Evolutionary conservation across 2,329 filamentous ascomycete species (phyloP).

Genomic region (Colletotrichum sp.): DNA sequence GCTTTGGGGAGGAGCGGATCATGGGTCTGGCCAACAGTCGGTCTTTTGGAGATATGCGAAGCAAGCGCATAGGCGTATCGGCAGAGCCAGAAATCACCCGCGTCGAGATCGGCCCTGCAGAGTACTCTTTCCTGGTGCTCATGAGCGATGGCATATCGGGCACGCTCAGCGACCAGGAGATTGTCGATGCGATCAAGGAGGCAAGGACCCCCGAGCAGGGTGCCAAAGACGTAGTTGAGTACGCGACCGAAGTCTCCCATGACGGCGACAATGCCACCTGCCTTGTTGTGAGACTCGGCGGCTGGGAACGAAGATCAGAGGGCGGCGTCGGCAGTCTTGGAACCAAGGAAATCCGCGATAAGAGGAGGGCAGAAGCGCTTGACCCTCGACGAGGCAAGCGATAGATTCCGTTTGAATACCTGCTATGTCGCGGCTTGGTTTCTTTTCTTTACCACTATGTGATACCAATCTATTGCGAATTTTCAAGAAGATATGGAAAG

Average conservation of each 20-base stretch:
- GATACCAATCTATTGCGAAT: background rate
- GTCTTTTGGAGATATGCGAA: conserved; percentile 89
- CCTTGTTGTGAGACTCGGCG: conserved; percentile 68
- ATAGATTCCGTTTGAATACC: conserved; percentile 26
- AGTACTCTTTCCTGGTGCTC: conserved; percentile 89
- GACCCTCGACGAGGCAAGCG: conserved; percentile 76
- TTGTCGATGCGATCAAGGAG: conserved; percentile 95
- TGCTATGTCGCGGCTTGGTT: background rate
- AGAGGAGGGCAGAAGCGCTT: conserved; percentile 77
- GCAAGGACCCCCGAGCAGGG: conserved; percentile 88
- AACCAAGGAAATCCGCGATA: conserved; percentile 90
- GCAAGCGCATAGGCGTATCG: conserved; percentile 90
- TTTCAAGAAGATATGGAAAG: background rate
- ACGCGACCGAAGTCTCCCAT: conserved; percentile 81
- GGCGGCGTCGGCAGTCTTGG: conserved; percentile 88
- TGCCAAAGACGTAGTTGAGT: conserved; percentile 77
- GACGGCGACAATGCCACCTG: conserved; percentile 73
- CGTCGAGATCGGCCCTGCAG: conserved; percentile 78
- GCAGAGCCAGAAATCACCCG: conserved; percentile 90
- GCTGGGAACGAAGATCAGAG: conserved; percentile 76
- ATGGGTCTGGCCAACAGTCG: conserved; percentile 92
- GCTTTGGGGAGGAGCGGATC: conserved; percentile 96
- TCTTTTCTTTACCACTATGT: background rate
- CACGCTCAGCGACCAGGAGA: conserved; percentile 87
- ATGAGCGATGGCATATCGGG: conserved; percentile 90